Conservation (phyloP, 1,139 yeast species). For the Taphrina flavorubra region DNA sequence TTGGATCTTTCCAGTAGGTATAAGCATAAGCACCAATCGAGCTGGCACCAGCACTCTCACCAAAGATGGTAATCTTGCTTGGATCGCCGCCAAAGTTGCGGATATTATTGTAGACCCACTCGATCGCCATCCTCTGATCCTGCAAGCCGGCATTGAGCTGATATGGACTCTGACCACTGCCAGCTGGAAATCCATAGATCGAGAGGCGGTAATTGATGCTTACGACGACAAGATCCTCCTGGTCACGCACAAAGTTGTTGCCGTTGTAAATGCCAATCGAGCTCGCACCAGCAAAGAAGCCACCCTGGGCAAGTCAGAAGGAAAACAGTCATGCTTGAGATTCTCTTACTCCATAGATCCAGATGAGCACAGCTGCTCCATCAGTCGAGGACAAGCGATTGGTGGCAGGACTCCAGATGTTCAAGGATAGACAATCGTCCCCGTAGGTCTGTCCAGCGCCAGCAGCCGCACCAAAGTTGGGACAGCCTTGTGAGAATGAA, state of each 20-base stretch:
- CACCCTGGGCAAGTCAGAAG: constrained; percentile 12
- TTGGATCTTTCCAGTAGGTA: constrained; percentile 34
- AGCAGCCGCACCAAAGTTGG: not conserved
- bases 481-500: constrained; percentile 25
- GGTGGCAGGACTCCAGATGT: constrained; percentile 38
- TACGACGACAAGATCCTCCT: constrained; percentile 25
- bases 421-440: constrained; percentile 35
- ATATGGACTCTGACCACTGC: constrained; percentile 16
- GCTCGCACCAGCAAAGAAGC: constrained; percentile 20
- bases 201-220: constrained; percentile 22
- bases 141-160: constrained; percentile 50
- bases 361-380: constrained; percentile 29
- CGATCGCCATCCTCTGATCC: constrained; percentile 52
- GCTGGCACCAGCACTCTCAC: constrained; percentile 53
- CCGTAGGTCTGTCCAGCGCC: constrained; percentile 11
- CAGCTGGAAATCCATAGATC: constrained; percentile 36
- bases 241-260: constrained; percentile 31
- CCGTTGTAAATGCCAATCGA: constrained; percentile 15
- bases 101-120: constrained; percentile 53
- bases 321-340: too few species aligned
- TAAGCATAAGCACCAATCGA: constrained; percentile 33
- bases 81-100: constrained; percentile 51
- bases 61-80: constrained; percentile 46
- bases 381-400: constrained; percentile 5
- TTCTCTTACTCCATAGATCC: constrained; percentile 31